Evolutionary conservation across 129 eudicot species (phyloP).

Genomic region (Lactuca sativa): DNA sequence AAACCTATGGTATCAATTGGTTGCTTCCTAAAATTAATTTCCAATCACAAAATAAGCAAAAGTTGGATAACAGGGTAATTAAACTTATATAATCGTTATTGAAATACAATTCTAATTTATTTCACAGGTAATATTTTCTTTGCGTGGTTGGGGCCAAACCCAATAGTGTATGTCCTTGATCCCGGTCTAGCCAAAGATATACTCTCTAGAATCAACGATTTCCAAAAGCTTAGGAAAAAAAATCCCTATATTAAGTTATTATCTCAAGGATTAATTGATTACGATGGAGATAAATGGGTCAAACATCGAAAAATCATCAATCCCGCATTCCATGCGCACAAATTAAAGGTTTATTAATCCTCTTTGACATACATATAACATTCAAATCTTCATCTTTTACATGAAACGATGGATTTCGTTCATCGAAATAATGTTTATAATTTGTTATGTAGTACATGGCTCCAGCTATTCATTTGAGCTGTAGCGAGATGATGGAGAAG

Average conservation of each 20-base stretch:
- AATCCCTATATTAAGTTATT: constrained; percentile 32
- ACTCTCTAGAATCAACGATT: constrained; percentile 26
- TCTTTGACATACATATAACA: background rate
- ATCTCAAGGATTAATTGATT: constrained; percentile 31
- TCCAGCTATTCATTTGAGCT: constrained; percentile 32
- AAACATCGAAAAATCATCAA: constrained; percentile 39
- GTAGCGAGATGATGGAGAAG: constrained; percentile 28
- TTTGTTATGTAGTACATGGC: constrained; percentile 24
- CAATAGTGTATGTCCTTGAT: constrained; percentile 38
- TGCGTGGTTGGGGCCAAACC: constrained; percentile 34
- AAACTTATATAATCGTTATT: background rate
- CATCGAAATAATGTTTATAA: background rate
- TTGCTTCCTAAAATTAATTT: background rate
- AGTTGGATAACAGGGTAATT: background rate
- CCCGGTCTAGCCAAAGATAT: constrained; percentile 31
- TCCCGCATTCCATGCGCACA: constrained; percentile 36
- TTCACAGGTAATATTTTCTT: constrained; percentile 22
- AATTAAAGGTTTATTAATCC: constrained; percentile 28
- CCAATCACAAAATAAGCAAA: background rate
- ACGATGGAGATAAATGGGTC: constrained; percentile 37
- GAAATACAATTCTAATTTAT: background rate
- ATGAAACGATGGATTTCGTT: background rate
- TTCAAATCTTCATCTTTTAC: background rate
- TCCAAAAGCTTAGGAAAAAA: constrained; percentile 30
- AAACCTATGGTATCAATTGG: constrained; percentile 18